Conservation (phyloP, 2,329 filamentous ascomycete species). For the Phaeosphaeriaceae sp. region DNA sequence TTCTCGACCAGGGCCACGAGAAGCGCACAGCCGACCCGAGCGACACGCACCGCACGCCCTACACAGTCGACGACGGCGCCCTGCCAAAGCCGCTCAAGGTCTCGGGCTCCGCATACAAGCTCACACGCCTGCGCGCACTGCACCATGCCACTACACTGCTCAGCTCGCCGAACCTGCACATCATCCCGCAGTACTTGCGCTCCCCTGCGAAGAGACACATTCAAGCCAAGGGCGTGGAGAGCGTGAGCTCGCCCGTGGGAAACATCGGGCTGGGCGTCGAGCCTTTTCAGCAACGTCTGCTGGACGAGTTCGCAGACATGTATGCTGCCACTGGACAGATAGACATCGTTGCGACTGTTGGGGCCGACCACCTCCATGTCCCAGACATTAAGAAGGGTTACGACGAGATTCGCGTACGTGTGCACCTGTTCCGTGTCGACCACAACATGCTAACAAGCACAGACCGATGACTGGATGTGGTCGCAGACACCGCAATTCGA, state of each 20-base stretch:
- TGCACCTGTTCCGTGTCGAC: neutral
- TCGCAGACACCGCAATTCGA: conserved; percentile 85
- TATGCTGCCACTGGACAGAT: conserved; percentile 60
- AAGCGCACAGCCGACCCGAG: conserved; percentile 34
- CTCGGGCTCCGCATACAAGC: conserved; percentile 93
- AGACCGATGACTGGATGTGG: conserved; percentile 78
- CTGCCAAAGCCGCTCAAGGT: conserved; percentile 68
- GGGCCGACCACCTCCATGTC: conserved; percentile 59
- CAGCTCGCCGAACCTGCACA: conserved; percentile 73
- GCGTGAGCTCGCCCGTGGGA: conserved; percentile 81
- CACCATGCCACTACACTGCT: conserved; percentile 94
- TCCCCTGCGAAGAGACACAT: conserved; percentile 82
- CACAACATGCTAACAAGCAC: conserved; percentile 39
- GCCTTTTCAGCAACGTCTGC: conserved; percentile 55
- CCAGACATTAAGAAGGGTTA: conserved; percentile 68
- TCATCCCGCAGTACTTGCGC: conserved; percentile 73
- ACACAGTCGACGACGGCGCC: conserved; percentile 42
- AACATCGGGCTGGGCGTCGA: conserved; percentile 71
- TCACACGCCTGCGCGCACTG: conserved; percentile 79
- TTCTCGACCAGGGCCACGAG: conserved; percentile 64
- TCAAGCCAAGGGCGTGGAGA: conserved; percentile 85
- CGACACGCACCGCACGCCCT: conserved; percentile 55
- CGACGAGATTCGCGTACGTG: conserved; percentile 65
- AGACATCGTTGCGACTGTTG: conserved; percentile 56
- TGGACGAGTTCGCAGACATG: conserved; percentile 68